Evolutionary conservation across 169 alveolate species (phyloP), one percentile per base, ranked within the genome.

Genomic region (Theileria parva): DNA sequence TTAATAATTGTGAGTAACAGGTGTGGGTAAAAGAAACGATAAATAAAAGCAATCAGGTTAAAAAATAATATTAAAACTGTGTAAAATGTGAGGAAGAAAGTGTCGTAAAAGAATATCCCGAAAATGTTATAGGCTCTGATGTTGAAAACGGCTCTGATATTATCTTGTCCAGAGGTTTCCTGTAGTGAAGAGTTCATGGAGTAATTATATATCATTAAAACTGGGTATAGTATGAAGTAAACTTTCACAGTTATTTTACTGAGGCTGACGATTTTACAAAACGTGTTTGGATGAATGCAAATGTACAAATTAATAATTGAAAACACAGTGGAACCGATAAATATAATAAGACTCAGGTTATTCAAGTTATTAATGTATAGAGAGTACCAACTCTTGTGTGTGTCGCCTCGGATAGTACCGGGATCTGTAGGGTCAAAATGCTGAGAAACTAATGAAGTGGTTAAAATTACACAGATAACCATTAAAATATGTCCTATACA

Each of bases 401-500:
- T 51, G 57, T 39, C 25, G 12, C 30, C 34, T 2, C 70, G n/a
- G 17, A 78, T 15, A 15, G 78, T 67, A 1, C 80, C 80, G n/a
- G 48, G 74, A 32, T 68, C 80, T 25, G 8, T 23, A 17, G 79
- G 74, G 21, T 30, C 86, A 79, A 87, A 72, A 66, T 87, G 83
- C 71, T 77, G 79, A 0, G 92, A 87, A 19, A 87, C 67, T 23
- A 79, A 86, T n/a, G 88, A 69, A 3, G 80, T 50, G 11, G 88
- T 73, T 44, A 83, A 71, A 27, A 84, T 66, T 34, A 87, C 66
- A 32, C 81, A 32, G 21, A 85, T 72, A 2, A 86, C 87, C 48
- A 86, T 30, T 34, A 79, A 61, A 28, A 83, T 79, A 37, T 75
- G 39, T 11, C 69, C 67, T 4, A 80, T 79, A 39, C 92, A 86